Conservation (phyloP, 2,329 filamentous ascomycete genomes). For the Biscogniauxia marginata region DNA sequence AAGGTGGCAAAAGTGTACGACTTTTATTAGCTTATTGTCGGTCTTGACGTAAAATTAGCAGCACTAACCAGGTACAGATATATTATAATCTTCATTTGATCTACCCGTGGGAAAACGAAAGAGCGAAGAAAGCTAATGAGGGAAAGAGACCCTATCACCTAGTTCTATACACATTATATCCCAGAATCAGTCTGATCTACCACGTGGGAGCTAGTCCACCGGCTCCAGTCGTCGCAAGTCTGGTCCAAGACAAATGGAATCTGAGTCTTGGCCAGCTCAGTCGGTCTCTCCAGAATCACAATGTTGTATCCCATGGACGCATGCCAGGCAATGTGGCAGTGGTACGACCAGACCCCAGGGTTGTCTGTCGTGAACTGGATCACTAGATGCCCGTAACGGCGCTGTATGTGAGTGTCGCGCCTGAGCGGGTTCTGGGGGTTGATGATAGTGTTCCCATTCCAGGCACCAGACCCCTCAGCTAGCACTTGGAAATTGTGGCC, state of each 20-base stretch:
- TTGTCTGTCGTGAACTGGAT: constrained; percentile 36
- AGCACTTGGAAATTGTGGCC: constrained; percentile 50
- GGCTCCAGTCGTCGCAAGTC: constrained; percentile 15
- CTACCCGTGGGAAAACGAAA: too few relatives aligned
- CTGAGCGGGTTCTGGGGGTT: constrained; percentile 36
- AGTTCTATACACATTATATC: not conserved
- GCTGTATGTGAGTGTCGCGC: constrained; percentile 37
- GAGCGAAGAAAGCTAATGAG: too few relatives aligned
- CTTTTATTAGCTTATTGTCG: too few relatives aligned
- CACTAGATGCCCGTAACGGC: constrained; percentile 20
- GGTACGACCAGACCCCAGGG: constrained; percentile 33
- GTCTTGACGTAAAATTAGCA: too few relatives aligned
- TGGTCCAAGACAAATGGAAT: constrained; percentile 13
- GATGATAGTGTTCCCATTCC: constrained; percentile 24
- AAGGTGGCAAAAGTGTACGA: too few relatives aligned
- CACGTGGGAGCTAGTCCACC: constrained; percentile 10
- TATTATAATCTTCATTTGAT: too few relatives aligned
- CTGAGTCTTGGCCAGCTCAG: constrained; percentile 18
- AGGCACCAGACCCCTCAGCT: constrained; percentile 26
- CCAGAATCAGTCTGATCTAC: constrained; percentile 4
- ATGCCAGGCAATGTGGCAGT: constrained; percentile 38
- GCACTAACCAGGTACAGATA: too few relatives aligned
- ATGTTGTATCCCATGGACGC: constrained; percentile 36
- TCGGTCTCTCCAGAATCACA: constrained; percentile 34
- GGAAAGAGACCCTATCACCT: too few relatives aligned